Conservation (phyloP, 306 rosid species). For the Cicer chorassanicum region DNA sequence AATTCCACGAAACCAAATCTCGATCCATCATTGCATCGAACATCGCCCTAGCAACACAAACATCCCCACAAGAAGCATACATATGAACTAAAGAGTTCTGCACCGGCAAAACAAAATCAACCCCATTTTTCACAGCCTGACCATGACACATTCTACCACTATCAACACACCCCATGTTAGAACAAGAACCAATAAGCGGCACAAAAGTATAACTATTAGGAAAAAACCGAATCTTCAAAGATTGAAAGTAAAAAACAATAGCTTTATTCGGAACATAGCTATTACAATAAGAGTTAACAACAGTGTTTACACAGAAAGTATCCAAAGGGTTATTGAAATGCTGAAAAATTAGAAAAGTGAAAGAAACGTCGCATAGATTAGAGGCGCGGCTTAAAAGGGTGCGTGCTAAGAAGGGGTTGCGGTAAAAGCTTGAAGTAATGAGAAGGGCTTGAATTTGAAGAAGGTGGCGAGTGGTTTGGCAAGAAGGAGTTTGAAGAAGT, state of each 20-base stretch:
- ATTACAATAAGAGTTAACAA: slow-evolving; percentile 57
- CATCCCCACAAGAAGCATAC: slow-evolving; percentile 61
- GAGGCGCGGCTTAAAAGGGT: slow-evolving; percentile 64
- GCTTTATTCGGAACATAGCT: slow-evolving; percentile 51
- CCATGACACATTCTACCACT: slow-evolving; percentile 63
- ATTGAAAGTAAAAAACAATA: slow-evolving; percentile 55
- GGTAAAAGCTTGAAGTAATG: slow-evolving; percentile 51
- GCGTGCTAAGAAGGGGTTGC: slow-evolving; percentile 63
- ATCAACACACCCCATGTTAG: slow-evolving; percentile 52
- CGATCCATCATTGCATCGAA: slow-evolving; percentile 53
- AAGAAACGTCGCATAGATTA: slow-evolving; percentile 52
- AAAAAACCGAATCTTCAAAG: slow-evolving; percentile 48
- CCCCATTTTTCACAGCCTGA: slow-evolving; percentile 67
- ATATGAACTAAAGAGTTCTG: slow-evolving; percentile 68
- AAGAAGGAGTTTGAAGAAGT: slow-evolving; percentile 37
- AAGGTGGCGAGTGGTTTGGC: slow-evolving; percentile 48
- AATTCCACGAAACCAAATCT: slow-evolving; percentile 78
- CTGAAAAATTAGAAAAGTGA: slow-evolving; percentile 53
- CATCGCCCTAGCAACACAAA: slow-evolving; percentile 53
- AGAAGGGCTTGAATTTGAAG: slow-evolving; percentile 68
- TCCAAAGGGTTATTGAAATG: slow-evolving; percentile 46
- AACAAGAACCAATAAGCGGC: slow-evolving; percentile 59
- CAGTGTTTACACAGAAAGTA: slow-evolving; percentile 63
- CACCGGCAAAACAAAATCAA: slow-evolving; percentile 57
- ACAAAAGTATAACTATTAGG: slow-evolving; percentile 69